Conservation (phyloP, 495 filamentous ascomycete species). For the Trichoderma asperelloides region DNA sequence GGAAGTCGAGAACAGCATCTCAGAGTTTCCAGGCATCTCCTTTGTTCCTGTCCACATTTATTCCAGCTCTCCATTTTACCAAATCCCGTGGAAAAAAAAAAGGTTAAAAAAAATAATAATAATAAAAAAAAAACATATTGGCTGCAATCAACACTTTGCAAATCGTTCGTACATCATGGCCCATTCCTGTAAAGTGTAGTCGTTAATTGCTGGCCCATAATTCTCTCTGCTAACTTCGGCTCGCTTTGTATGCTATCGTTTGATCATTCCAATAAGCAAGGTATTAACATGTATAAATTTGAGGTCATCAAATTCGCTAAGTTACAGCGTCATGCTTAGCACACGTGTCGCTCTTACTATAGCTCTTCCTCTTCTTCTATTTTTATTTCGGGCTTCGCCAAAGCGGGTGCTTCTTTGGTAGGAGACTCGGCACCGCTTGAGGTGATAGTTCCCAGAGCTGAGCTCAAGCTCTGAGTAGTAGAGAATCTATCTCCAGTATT, state of each 20-base stretch:
- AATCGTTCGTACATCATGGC: slow-evolving; percentile 5
- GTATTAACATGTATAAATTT: background rate
- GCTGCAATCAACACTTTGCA: background rate
- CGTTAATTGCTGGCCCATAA: background rate
- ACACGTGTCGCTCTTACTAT: background rate
- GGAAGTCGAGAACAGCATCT: background rate
- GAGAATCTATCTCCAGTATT: background rate
- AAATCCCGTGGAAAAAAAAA: background rate
- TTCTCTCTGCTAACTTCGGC: background rate
- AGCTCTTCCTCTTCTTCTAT: slow-evolving; percentile 11
- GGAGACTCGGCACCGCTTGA: background rate
- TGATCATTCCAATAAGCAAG: slow-evolving; percentile 4
- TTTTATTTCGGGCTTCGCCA: background rate
- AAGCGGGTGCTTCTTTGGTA: background rate
- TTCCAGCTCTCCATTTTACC: background rate
- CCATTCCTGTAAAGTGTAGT: background rate
- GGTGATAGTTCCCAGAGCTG: background rate
- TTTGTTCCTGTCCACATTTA: slow-evolving; percentile 1
- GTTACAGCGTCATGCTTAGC: background rate
- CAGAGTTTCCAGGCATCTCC: background rate
- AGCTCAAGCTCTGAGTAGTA: slow-evolving; percentile 8
- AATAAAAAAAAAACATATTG: background rate
- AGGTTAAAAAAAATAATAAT: background rate
- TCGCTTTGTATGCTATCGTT: background rate
- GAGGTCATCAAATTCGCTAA: background rate